Conservation (phyloP, 106 monocot genomes). For the Dendrobium nobile region DNA sequence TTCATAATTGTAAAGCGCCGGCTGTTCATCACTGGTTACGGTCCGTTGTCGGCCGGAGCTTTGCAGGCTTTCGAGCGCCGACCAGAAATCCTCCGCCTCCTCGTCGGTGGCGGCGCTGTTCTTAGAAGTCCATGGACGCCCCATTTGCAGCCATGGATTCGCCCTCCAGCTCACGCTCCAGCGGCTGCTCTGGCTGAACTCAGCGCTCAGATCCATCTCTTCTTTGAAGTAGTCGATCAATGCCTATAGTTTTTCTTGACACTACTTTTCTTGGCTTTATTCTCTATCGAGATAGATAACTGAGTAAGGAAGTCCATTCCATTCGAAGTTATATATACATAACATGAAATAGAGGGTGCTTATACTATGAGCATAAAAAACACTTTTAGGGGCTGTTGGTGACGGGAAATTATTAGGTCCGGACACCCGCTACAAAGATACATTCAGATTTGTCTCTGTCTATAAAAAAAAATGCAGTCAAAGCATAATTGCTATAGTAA, state of each 20-base stretch:
- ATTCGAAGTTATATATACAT: too few species aligned
- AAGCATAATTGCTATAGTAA: too few species aligned
- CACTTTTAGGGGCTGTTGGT: too few species aligned
- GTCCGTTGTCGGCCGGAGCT: conserved; percentile 23
- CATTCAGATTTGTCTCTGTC: too few species aligned
- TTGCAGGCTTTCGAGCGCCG: conserved; percentile 39
- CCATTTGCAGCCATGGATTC: not conserved
- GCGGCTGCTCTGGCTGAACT: not conserved
- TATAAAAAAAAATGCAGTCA: too few species aligned
- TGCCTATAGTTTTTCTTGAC: too few species aligned
- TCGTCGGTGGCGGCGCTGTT: conserved; percentile 8
- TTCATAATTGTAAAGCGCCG: conserved; percentile 11
- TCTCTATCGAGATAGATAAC: too few species aligned
- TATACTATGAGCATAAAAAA: too few species aligned
- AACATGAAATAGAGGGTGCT: too few species aligned
- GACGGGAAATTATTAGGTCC: too few species aligned
- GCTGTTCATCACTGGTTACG: conserved; percentile 5
- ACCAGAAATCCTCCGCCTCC: conserved; percentile 33
- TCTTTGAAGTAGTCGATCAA: not conserved
- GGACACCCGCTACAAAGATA: too few species aligned
- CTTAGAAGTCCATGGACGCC: not conserved
- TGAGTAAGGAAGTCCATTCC: too few species aligned
- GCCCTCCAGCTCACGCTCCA: not conserved
- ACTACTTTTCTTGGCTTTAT: not conserved
- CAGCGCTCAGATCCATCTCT: not conserved